Base-by-base conservation (phyloP, 139 green algal genomes). In the Volvox reticuliferus region DNA sequence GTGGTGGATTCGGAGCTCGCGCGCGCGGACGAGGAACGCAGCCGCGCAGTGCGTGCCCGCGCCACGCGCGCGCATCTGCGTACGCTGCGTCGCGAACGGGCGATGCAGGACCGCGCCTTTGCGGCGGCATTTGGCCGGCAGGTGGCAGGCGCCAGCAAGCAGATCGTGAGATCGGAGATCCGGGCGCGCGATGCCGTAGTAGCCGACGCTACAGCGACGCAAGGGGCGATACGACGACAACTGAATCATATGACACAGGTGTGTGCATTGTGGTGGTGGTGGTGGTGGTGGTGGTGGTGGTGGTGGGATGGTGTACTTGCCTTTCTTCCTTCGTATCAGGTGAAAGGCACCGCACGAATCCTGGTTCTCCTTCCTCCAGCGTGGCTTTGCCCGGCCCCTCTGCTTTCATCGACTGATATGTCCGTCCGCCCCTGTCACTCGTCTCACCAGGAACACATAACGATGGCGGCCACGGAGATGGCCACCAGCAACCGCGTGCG, bases 31-130 rank as follows among this genome's bases (percentile, higher is more conserved):
- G 67, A 80, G 67, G 67, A 78, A 16, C 83, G 36, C 18, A 2
- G 14, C 50, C 36, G 36, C 2, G 71, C 50, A 14, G 50, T 35
- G 13, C 32, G 26, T 24, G 75, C 83, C 17, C 75, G 83, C 0
- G 83, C 85, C 30, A 93, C 87, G 17, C 89, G 87, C 0, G 67
- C 67, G 24, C 12, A 28, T 22, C 79, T 93, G 61, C 61, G 83
- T 1, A 61, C 71, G 19, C n/a, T 82, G 83, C 75, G 83, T 9
- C 44, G 61, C 2, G 30, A 87, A 62, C 75, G 89, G 5, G 30
- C 30, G 33, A 36, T 36, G 33, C 89, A 90, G 50, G 89, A 93
- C 68, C 55, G 89, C 12, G 82, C 89, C 44, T 93, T 93, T 20
- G 83, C 89, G 16, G 30, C 62, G 67, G 85, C 85, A 3, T 75